phyloP scores from a whole-genome alignment of 1,284 basidiomycete species.

The Prillingera fragicola region DNA sequence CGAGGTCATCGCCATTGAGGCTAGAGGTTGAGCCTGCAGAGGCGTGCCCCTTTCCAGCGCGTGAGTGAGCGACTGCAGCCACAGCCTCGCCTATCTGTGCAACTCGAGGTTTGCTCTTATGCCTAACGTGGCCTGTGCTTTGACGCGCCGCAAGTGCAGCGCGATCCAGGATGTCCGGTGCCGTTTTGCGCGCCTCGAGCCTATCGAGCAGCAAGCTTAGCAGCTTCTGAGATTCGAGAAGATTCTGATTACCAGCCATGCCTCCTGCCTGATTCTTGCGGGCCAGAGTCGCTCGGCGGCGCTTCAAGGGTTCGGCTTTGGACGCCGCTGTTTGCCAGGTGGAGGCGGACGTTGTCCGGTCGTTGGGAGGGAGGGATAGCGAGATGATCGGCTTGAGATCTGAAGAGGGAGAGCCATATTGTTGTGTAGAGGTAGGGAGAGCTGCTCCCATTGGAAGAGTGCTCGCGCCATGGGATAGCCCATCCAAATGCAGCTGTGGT shows the following conservation, averaged over 20 bases:
- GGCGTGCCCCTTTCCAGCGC: background rate
- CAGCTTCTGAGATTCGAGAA: constrained; percentile 41
- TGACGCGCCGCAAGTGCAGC: constrained; percentile 25
- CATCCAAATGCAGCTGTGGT: too few species aligned
- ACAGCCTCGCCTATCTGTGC: constrained; percentile 25
- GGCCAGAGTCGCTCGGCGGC: background rate
- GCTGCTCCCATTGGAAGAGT: background rate
- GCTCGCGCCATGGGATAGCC: too few species aligned
- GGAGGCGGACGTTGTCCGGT: too few species aligned
- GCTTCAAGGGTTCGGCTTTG: background rate
- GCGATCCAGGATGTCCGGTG: constrained; percentile 34
- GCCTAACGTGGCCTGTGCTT: constrained; percentile 7
- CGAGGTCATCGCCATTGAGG: constrained; percentile 3
- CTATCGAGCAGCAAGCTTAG: constrained; percentile 34
- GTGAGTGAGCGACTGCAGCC: constrained; percentile 11
- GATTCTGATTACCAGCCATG: constrained; percentile 18
- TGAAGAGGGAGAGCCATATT: too few species aligned
- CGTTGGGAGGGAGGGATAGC: too few species aligned
- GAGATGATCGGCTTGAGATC: too few species aligned
- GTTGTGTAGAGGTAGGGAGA: too few species aligned
- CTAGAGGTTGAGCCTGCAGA: background rate
- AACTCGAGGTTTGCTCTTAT: constrained; percentile 19
- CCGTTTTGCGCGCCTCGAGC: constrained; percentile 26
- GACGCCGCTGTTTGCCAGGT: too few species aligned
- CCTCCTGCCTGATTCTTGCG: constrained; percentile 2